These are phyloP conservation scores for Beauveria asiatica DNA, from an alignment of 2,329 filamentous ascomycete species.

Conservation along the genomic window DNA sequence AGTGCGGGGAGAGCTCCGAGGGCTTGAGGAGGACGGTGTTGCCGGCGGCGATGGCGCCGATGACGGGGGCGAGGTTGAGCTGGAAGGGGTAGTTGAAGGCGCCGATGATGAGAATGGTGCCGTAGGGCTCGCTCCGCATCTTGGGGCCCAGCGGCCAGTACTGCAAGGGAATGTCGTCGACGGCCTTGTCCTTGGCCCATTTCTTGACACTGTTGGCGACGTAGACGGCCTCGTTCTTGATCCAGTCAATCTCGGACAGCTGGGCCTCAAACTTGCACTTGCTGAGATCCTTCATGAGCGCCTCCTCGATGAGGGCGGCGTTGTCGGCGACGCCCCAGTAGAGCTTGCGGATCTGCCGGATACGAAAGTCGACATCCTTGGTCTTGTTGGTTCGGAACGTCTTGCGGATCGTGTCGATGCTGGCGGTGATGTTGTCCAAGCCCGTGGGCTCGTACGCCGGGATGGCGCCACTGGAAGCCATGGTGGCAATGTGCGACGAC, in stretches of 20 bases:
- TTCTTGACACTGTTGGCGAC: slow-evolving; percentile 67
- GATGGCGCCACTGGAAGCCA: slow-evolving; percentile 33
- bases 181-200: slow-evolving; percentile 75
- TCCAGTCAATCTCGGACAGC: slow-evolving; percentile 68
- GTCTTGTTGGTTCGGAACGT: slow-evolving; percentile 77
- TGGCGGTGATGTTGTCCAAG: slow-evolving; percentile 55
- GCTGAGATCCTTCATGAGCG: slow-evolving; percentile 67
- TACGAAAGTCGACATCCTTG: slow-evolving; percentile 70
- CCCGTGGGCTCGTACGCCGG: slow-evolving; percentile 50
- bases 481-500: slow-evolving; percentile 18
- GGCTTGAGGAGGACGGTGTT: slow-evolving; percentile 89
- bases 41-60: slow-evolving; percentile 87
- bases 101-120: slow-evolving; percentile 75
- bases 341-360: slow-evolving; percentile 81
- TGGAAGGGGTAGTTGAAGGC: slow-evolving; percentile 92
- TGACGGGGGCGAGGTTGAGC: slow-evolving; percentile 66
- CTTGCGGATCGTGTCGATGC: slow-evolving; percentile 51
- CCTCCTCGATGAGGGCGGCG: slow-evolving; percentile 61
- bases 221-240: slow-evolving; percentile 73
- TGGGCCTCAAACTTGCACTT: slow-evolving; percentile 70
- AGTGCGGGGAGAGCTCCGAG: slow-evolving; percentile 69
- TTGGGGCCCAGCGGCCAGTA: slow-evolving; percentile 64
- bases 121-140: slow-evolving; percentile 81
- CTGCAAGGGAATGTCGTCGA: slow-evolving; percentile 58
- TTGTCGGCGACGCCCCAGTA: slow-evolving; percentile 90